Evolutionary conservation across 371 early-diverging fungal species (phyloP).

Genomic region (Fennellomyces sp.): DNA sequence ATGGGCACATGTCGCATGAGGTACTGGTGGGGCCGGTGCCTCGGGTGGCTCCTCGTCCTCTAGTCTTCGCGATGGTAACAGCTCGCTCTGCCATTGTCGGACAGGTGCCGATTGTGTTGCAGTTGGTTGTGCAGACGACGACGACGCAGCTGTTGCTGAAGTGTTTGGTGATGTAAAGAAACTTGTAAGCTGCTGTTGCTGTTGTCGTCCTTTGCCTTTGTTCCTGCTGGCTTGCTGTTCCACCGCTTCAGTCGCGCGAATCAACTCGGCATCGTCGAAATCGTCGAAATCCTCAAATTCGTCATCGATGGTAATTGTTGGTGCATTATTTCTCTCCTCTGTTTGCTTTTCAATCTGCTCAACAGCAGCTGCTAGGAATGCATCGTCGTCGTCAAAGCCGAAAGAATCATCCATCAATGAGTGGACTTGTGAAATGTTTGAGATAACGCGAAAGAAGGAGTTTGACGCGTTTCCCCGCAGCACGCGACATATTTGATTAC

Average conservation of each 20-base stretch:
- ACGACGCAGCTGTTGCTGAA: not conserved
- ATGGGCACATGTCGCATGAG: slow-evolving; percentile 39
- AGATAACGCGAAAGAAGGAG: not conserved
- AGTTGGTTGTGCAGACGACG: not conserved
- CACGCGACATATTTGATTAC: too few species aligned
- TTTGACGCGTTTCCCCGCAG: not conserved
- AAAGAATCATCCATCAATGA: not conserved
- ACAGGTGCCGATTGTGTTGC: not conserved
- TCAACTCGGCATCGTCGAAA: slow-evolving; percentile 14
- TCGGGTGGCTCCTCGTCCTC: slow-evolving; percentile 11
- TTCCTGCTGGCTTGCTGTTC: slow-evolving; percentile 5
- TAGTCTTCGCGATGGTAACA: not conserved
- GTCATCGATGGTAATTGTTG: slow-evolving; percentile 11
- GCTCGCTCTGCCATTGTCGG: not conserved
- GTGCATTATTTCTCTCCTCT: not conserved
- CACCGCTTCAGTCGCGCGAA: slow-evolving; percentile 14
- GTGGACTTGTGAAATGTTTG: not conserved
- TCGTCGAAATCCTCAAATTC: slow-evolving; percentile 20
- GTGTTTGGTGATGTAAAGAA: slow-evolving; percentile 4
- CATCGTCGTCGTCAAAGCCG: slow-evolving; percentile 11
- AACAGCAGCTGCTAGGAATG: slow-evolving; percentile 5
- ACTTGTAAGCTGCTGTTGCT: not conserved
- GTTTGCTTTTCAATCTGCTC: slow-evolving; percentile 6
- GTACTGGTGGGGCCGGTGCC: slow-evolving; percentile 26
- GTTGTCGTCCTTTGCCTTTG: not conserved